Percentiles rank a stretch among this genome's conserved stretches.
Evolutionary conservation across 495 filamentous ascomycete genomes (phyloP).

Genomic region (Podospora didyma): DNA sequence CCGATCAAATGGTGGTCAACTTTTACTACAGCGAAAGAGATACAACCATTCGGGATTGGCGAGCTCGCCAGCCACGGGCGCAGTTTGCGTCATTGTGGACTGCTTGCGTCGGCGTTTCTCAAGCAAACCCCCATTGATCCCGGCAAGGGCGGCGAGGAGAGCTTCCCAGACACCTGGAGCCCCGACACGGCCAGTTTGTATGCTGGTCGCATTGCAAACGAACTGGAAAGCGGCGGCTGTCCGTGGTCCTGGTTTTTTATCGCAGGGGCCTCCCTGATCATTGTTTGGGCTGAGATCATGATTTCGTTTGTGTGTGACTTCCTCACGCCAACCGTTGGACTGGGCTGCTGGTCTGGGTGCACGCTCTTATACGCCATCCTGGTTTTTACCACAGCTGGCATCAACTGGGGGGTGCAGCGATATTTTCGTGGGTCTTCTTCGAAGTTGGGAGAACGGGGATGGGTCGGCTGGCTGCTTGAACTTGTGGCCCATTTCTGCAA

Average conservation of each 20-base stretch:
- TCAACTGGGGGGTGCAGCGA: too few species aligned
- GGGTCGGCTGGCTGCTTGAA: background rate
- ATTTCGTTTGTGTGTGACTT: constrained; percentile 6
- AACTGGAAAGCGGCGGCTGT: background rate
- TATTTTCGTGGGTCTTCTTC: constrained; percentile 1
- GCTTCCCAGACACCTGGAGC: background rate
- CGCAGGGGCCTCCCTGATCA: background rate
- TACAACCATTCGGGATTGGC: background rate
- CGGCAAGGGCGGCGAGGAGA: background rate
- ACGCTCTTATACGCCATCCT: constrained; percentile 1
- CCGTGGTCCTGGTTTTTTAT: constrained; percentile 3
- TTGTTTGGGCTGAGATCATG: constrained; percentile 4
- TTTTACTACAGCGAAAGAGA: background rate
- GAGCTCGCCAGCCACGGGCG: constrained; percentile 9
- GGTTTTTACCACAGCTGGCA: background rate
- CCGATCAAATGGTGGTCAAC: background rate
- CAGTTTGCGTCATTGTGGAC: constrained; percentile 4
- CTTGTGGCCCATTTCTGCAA: background rate
- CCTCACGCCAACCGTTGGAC: constrained; percentile 4
- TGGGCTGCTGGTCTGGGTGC: background rate
- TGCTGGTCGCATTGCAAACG: background rate
- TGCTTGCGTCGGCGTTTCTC: background rate
- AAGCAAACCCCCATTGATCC: background rate
- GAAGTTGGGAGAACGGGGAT: background rate
- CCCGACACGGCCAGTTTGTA: background rate